phyloP scores from a whole-genome alignment of 495 filamentous ascomycete species.

The Penicillium waksmanii region DNA sequence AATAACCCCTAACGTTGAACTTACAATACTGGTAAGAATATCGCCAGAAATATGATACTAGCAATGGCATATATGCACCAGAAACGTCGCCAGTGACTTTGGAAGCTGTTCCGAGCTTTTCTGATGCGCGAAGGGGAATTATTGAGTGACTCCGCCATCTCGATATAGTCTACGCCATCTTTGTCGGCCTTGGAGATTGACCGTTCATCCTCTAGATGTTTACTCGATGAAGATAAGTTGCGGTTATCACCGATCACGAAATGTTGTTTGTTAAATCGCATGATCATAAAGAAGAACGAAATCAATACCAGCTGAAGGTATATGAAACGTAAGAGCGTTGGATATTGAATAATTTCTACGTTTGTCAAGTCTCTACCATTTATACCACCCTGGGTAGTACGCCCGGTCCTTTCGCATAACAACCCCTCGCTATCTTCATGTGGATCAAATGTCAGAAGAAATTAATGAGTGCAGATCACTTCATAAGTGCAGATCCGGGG shows the following conservation, averaged over 20 bases:
- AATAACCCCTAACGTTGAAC: conserved; percentile 2
- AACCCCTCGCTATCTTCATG: not conserved
- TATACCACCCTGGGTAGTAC: not conserved
- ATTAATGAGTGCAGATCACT: not conserved
- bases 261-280: too few species aligned
- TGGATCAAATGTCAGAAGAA: not conserved
- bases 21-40: conserved; percentile 48
- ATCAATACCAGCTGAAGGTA: too few species aligned
- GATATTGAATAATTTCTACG: too few species aligned
- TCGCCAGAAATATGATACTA: conserved; percentile 42
- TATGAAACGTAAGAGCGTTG: too few species aligned
- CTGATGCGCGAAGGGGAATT: not conserved
- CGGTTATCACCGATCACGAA: too few species aligned
- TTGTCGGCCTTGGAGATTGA: too few species aligned
- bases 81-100: conserved; percentile 41
- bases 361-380: too few species aligned
- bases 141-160: not conserved
- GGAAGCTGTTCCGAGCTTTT: not conserved
- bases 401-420: not conserved
- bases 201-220: too few species aligned
- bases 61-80: conserved; percentile 48
- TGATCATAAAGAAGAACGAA: too few species aligned
- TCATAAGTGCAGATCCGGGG: not conserved
- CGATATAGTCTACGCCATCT: not conserved
- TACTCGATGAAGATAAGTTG: too few species aligned